Evolutionary conservation across 2,329 filamentous ascomycete species (phyloP), one percentile per base, ranked within the genome.

Genomic region (Fusarium circinatum): DNA sequence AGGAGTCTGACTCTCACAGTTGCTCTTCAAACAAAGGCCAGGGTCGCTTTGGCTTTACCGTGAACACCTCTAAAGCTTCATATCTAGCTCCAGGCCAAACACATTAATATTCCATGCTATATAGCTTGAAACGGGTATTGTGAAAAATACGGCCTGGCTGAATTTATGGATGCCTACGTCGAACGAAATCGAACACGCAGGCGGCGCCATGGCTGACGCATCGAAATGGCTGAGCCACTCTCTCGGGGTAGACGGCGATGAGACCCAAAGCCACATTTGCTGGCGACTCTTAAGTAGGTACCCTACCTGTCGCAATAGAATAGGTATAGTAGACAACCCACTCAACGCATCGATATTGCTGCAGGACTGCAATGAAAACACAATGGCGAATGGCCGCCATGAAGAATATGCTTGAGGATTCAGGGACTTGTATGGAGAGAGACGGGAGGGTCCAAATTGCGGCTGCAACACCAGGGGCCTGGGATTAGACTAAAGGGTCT

Each of bases 121-220:
- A 44, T 55, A 67, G 42, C 39, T 63, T 62, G 71, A 62, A 48
- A 54, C 34, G 45, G 26, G 41, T 28, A 41, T 36, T 61, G 55
- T 62, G 47, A 62, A 71, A 48, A 62, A 56, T 48, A 44, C 38
- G 58, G 66, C 57, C 58, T 56, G 20, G 48, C 14, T 48, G 30
- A 22, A 24, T 44, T 41, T n/a, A 24, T 26, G 28, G 22, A n/a
- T n/a, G 26, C 39, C 36, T 14, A 44, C 22, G 41, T 54, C 44
- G 26, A 56, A 59, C 57, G 64, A 60, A 70, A 68, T 63, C 55
- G 61, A 59, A 75, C 52, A 72, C 47, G 75, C 62, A 48, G 71
- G 62, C 51, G 66, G 65, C 76, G 68, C 75, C 76, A 75, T 76
- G 57, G 73, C 76, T 78, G 71, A 76, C 75, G 72, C 73, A 76